Evolutionary conservation across 768 basidiomycete species (phyloP).

Genomic region (Panaeolus cyanescens): DNA sequence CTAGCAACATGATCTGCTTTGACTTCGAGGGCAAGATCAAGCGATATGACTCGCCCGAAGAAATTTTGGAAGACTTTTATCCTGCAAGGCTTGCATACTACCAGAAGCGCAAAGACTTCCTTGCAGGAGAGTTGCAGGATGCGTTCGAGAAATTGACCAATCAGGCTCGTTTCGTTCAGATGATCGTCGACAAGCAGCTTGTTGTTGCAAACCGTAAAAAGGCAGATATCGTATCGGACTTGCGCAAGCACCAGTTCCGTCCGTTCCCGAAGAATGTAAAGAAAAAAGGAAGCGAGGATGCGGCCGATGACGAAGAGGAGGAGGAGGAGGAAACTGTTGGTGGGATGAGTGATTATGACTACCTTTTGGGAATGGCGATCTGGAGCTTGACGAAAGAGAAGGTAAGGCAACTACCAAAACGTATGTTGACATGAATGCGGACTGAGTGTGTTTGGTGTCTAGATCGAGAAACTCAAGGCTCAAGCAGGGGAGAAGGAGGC

Average conservation of each 20-base stretch:
- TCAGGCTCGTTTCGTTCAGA: conserved; percentile 95
- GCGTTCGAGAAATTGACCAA: conserved; percentile 87
- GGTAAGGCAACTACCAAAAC: conserved; percentile 40
- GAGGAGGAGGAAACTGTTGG: conserved; percentile 49
- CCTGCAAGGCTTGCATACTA: conserved; percentile 87
- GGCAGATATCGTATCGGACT: conserved; percentile 78
- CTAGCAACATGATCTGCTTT: conserved; percentile 98
- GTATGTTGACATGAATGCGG: conserved; percentile 3
- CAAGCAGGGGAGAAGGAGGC: conserved; percentile 82
- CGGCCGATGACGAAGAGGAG: conserved; percentile 49
- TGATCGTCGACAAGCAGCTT: conserved; percentile 89
- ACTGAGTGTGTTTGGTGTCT: background rate
- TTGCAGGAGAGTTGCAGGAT: conserved; percentile 79
- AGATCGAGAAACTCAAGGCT: conserved; percentile 84
- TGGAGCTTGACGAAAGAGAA: conserved; percentile 94
- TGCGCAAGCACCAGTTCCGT: conserved; percentile 84
- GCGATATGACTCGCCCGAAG: conserved; percentile 87
- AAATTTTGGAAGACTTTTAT: conserved; percentile 93
- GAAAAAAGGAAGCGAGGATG: conserved; percentile 65
- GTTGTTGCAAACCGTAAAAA: conserved; percentile 88
- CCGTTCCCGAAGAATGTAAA: conserved; percentile 88
- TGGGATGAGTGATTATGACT: conserved; percentile 75
- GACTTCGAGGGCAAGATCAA: conserved; percentile 96
- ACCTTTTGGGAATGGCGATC: conserved; percentile 93
- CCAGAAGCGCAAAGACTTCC: conserved; percentile 94